Evolutionary conservation across 2,329 filamentous ascomycete species (phyloP).

Genomic region (Epichloe glyceriae): DNA sequence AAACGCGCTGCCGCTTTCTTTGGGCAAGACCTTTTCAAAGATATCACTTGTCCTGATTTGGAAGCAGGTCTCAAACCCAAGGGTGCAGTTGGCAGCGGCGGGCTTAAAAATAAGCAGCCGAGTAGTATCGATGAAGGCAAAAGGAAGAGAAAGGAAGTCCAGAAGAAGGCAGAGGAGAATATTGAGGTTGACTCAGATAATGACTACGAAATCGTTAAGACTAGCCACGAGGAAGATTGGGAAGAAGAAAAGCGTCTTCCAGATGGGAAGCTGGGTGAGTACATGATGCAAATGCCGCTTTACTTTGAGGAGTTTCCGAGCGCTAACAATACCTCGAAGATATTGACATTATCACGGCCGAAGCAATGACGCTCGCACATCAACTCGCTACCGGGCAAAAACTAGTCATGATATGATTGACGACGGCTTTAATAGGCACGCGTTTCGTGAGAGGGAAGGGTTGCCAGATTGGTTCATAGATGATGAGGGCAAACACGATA

Average conservation of each 20-base stretch:
- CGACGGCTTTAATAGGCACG: conserved; percentile 85
- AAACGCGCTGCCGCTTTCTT: conserved; percentile 83
- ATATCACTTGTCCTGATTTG: conserved; percentile 30
- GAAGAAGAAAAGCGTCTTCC: conserved; percentile 50
- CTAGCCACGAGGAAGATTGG: conserved; percentile 44
- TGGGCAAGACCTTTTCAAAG: conserved; percentile 86
- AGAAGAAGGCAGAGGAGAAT: conserved; percentile 1
- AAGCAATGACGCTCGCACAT: conserved; percentile 96
- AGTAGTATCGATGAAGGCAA: background rate
- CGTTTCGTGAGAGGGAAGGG: conserved; percentile 81
- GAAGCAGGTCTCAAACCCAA: conserved; percentile 27
- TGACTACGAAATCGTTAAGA: conserved; percentile 50
- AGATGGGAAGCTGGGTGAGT: conserved; percentile 48
- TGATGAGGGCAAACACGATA: conserved; percentile 76
- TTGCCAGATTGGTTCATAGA: conserved; percentile 97
- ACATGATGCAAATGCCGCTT: background rate
- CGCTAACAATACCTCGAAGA: conserved; percentile 33
- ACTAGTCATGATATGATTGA: conserved; percentile 70
- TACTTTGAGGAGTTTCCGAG: background rate
- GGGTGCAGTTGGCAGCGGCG: conserved; percentile 14
- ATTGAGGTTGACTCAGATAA: conserved; percentile 29
- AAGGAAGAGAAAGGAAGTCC: conserved; percentile 12
- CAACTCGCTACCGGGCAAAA: conserved; percentile 78
- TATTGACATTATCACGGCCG: conserved; percentile 97
- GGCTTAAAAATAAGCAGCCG: background rate